Evolutionary conservation across 2,329 filamentous ascomycete genomes (phyloP), one percentile per base, ranked within the genome.

Genomic region (Hirsutella rhossiliensis): DNA sequence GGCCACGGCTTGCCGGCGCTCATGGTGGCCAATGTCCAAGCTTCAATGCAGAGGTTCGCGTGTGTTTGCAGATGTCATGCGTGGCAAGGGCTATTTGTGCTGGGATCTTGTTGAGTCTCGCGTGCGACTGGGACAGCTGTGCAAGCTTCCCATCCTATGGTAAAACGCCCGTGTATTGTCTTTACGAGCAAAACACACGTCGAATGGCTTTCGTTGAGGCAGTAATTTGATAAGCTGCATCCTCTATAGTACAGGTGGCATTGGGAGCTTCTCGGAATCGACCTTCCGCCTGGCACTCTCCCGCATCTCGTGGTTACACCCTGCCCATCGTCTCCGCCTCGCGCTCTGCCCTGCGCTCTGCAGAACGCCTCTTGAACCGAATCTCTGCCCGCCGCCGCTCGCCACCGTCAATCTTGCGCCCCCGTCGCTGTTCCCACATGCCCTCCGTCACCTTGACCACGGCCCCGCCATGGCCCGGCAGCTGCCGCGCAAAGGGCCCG

Each of bases 341-440:
- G 44, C 68, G 71, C 56, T 73, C 73, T 50, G 86, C 87, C 63
- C 82, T 85, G 52, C 86, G 81, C 68, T 89, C 85, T 31, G 80
- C 80, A 42, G 84, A 80, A 51, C 83, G 77, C 67, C 80, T 83
- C 80, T 94, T 95, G 55, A 89, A 87, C 55, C 86, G 75, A 43
- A 96, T 81, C 68, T 94, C 83, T 15, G 84, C 85, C 62, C 77
- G 80, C 64, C 92, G 78, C 62, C 92, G 81, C 73, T 98, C 92
- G 72, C 92, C 92, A 58, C 92, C 92, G 65, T 97, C 89, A 52
- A 98, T 82, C 80, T 97, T 97, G 57, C 80, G 79, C 27, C 92
- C 90, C 56, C 82, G 76, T 60, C 76, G 82, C 56, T 88, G 73
- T 69, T 97, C 90, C 92, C 90, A 97, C 71, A 97, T 83, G 11